Conservation (phyloP, 2,329 filamentous ascomycete species). For the Leptodontidium sp. region DNA sequence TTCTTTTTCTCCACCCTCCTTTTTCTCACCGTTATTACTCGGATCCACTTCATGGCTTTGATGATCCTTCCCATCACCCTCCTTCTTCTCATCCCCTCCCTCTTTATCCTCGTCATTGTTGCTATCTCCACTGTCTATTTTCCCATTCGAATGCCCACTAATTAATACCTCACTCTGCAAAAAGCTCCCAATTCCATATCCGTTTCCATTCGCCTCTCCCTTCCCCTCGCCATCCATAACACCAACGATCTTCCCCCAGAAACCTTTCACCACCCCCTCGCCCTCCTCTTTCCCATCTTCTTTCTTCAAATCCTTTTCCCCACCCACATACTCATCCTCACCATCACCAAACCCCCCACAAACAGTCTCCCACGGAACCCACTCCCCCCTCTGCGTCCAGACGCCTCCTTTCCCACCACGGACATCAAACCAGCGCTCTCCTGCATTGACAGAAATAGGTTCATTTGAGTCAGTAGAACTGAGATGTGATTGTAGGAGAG, state of each 20-base stretch:
- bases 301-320: not conserved
- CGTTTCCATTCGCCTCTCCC: not conserved
- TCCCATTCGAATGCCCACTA: no score
- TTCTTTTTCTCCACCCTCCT: no score
- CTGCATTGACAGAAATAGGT: slow-evolving; percentile 53
- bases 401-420: slow-evolving; percentile 61
- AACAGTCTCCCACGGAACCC: slow-evolving; percentile 58
- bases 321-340: slow-evolving; percentile 31
- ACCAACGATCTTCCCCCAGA: slow-evolving; percentile 5
- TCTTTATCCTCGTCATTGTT: not conserved
- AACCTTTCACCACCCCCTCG: not conserved
- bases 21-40: not conserved
- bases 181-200: no score
- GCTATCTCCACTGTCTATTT: not conserved
- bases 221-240: not conserved
- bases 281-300: slow-evolving; percentile 41
- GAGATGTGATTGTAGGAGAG: slow-evolving; percentile 18
- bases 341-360: slow-evolving; percentile 54
- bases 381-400: slow-evolving; percentile 56
- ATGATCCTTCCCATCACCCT: not conserved
- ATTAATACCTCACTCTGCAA: not conserved
- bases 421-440: slow-evolving; percentile 56
- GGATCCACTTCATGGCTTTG: not conserved
- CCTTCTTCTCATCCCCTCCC: not conserved
- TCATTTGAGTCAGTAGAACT: slow-evolving; percentile 47